These are phyloP conservation scores for Penicillium egyptiacum DNA, from an alignment of 495 filamentous ascomycete species.

Conservation along the genomic window DNA sequence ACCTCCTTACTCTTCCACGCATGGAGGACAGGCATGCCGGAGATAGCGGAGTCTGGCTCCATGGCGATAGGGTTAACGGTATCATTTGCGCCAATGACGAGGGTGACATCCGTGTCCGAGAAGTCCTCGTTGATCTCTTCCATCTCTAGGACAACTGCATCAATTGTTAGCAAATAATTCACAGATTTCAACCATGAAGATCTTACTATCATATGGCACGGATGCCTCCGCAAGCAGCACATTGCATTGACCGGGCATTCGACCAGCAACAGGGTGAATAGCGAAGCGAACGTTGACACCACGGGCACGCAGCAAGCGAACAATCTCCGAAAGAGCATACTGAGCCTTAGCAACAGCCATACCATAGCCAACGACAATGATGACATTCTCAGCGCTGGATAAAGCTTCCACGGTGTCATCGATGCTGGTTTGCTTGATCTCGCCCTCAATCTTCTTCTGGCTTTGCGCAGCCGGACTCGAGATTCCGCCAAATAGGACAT, in stretches of 20 bases:
- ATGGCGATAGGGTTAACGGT: conserved; percentile 83
- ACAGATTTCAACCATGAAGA: not conserved
- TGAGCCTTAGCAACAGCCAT: conserved; percentile 89
- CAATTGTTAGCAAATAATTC: conserved; percentile 14
- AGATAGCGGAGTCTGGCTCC: conserved; percentile 74
- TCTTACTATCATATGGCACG: conserved; percentile 73
- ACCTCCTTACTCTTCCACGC: conserved; percentile 90
- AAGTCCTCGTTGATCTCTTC: conserved; percentile 92
- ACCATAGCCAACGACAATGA: conserved; percentile 81
- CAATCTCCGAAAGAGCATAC: conserved; percentile 79
- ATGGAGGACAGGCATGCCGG: conserved; percentile 82
- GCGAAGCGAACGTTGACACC: conserved; percentile 80
- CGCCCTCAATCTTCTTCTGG: conserved; percentile 72
- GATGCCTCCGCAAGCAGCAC: conserved; percentile 78
- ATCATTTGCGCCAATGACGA: conserved; percentile 84
- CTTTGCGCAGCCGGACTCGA: conserved; percentile 52
- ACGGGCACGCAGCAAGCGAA: conserved; percentile 62
- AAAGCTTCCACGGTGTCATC: conserved; percentile 74
- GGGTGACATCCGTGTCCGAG: conserved; percentile 73
- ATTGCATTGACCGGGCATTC: conserved; percentile 87
- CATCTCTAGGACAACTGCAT: conserved; percentile 72
- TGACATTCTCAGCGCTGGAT: conserved; percentile 68
- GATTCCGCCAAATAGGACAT: conserved; percentile 80
- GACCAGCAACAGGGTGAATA: conserved; percentile 78
- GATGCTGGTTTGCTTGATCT: conserved; percentile 66